Conservation (phyloP, 441 rosid genomes). For the Breynia disticha region DNA sequence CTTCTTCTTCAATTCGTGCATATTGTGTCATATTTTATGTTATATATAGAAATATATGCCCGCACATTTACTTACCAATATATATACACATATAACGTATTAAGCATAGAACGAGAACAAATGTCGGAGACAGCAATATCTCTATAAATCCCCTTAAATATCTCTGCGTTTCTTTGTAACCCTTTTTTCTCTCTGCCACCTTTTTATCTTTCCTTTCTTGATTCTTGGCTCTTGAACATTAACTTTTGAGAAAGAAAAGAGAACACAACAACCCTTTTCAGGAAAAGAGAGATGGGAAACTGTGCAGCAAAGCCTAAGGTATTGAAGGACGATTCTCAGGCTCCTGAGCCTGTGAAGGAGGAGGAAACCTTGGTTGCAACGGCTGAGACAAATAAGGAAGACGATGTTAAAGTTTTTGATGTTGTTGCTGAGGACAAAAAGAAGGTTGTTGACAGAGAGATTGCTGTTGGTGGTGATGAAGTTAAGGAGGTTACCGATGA, state of each 20-base stretch:
- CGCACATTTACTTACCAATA: neutral
- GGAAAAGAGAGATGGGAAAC: slow-evolving; percentile 42
- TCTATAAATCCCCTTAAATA: neutral
- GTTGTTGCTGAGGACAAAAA: slow-evolving; percentile 10
- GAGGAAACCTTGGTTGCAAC: neutral
- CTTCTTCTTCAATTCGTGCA: neutral
- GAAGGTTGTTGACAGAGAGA: slow-evolving; percentile 13
- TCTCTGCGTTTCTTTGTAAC: neutral
- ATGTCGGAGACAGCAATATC: slow-evolving; percentile 20
- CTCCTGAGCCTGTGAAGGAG: slow-evolving; percentile 13
- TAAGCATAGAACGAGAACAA: slow-evolving; percentile 16
- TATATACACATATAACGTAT: neutral
- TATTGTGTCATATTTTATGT: neutral
- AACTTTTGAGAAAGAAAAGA: no score
- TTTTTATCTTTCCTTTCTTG: slow-evolving; percentile 10
- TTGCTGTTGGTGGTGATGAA: slow-evolving; percentile 16
- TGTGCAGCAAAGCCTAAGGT: slow-evolving; percentile 69
- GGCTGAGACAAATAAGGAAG: slow-evolving; percentile 13
- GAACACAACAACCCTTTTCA: neutral
- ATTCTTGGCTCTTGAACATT: neutral
- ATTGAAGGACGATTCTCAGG: slow-evolving; percentile 30
- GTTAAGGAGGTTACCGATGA: slow-evolving; percentile 21
- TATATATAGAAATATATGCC: neutral
- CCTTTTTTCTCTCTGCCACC: slow-evolving; percentile 9
- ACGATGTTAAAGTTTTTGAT: neutral